Base-by-base conservation (phyloP, 352 stramenopile genomes). In the Lagenidium sp. region DNA sequence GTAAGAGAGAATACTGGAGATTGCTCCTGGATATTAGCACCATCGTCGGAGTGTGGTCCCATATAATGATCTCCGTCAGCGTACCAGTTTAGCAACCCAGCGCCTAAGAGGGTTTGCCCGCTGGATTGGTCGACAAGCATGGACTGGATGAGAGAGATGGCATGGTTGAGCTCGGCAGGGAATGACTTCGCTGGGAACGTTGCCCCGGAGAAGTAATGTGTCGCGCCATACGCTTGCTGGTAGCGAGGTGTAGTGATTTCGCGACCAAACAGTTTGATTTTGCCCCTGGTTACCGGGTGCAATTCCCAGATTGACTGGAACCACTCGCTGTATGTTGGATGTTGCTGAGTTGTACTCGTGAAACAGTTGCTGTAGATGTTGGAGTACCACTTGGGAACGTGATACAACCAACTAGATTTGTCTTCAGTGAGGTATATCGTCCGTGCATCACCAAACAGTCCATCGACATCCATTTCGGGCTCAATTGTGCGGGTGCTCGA, bases 71-170 rank as follows among this genome's bases (percentile, higher is more conserved):
- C 59, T 21, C 74, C 77, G 36, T 86, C 55, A 4, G 65, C 62
- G 47, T 95, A 95, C 83, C 81, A 95, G 44, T 94, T 95, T 21
- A 86, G 46, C 4, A 95, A 57, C 19, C 52, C 46, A 23, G 41
- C 53, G 2, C n/a, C 11, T 4, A 61, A 47, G 4, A 37, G 22
- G 4, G 53, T 56, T 3, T 18, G 13, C 2, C 39, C 22, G 6
- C 41, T 31, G 8, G 18, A 25, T 2, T 58, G 41, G 30, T 81
- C 54, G 18, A 65, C 36, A 7, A 81, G 56, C 16, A 85, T 57
- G 6, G 44, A 37, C 19, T 85, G 55, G 40, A 82, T 61, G 25
- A 67, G 50, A 19, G 57, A 26, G n/a, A 85, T 56, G 36, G 60
- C 71, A 16, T 62, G 57, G n/a, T 59, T 32, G 13, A 80, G 40